These are phyloP conservation scores for Epichloe glyceriae DNA, from an alignment of 2,329 filamentous ascomycete species.

Conservation along the genomic window DNA sequence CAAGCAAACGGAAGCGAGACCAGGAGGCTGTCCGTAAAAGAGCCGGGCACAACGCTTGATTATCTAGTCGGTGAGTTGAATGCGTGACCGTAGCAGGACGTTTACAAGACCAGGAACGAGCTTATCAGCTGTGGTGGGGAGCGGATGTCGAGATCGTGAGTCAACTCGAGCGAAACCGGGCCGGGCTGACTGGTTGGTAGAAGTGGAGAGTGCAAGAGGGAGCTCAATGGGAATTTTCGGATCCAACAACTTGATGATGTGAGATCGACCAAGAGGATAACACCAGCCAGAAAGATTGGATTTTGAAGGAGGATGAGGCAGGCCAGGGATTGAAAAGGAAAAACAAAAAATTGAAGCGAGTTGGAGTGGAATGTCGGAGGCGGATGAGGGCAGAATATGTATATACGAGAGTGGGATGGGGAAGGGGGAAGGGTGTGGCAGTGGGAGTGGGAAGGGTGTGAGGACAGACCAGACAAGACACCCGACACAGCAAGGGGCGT, in stretches of 20 bases:
- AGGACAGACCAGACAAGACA: neutral
- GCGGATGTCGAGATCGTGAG: slow-evolving; percentile 9
- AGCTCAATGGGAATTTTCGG: neutral
- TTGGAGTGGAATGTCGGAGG: slow-evolving; percentile 1
- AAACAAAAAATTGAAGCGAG: slow-evolving; percentile 2
- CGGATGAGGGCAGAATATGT: slow-evolving; percentile 13
- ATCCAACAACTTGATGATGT: neutral
- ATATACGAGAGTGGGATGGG: slow-evolving; percentile 1
- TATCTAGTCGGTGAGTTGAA: neutral
- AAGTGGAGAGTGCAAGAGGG: neutral
- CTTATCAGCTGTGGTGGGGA: neutral
- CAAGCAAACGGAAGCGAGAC: neutral
- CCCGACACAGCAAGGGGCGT: neutral
- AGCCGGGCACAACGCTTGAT: neutral
- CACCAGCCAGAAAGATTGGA: neutral
- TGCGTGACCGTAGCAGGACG: neutral
- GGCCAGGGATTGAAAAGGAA: neutral
- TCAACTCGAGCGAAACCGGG: slow-evolving; percentile 10
- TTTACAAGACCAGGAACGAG: neutral
- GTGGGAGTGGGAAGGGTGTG: slow-evolving; percentile 1
- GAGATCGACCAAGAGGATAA: neutral
- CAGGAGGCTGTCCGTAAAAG: neutral
- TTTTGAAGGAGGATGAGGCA: neutral
- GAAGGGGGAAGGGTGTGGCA: neutral
- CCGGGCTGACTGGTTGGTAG: slow-evolving; percentile 5